Evolutionary conservation across 2,329 filamentous ascomycete species (phyloP), one percentile per base, ranked within the genome.

Genomic region (Cryphonectria radicalis): DNA sequence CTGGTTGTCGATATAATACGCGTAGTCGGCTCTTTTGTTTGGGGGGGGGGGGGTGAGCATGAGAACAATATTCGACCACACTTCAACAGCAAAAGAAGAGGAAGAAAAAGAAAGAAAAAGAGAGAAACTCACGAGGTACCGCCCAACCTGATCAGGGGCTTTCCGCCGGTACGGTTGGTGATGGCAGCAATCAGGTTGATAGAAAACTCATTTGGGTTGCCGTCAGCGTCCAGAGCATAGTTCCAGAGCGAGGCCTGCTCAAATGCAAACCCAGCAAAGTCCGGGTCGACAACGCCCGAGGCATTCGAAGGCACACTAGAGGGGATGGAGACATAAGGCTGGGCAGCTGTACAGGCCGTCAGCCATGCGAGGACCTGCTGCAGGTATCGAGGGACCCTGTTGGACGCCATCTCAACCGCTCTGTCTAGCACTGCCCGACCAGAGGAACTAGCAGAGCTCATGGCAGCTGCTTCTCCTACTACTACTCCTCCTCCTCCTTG

Each of bases 91-190:
- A 8, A 46, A 22, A 19, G 22, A n/a, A 19, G 10, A 22, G 10
- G 19, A 50, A 14, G 19, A 5, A 19, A 4, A 19, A 19, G 14
- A 11, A 14, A 14, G 6, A n/a, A 22, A 11, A 17, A 13, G 14
- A 67, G 2, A 1, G 19, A 42, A 14, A 57, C 63, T 32, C 53
- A 73, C 71, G 69, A 71, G 22, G 80, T 80, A 11, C 80, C 80
- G 17, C 80, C 80, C 3, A 82, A 73, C 17, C 80, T 75, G 53
- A 81, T 82, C 63, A 79, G 77, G 4, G 80, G 78, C 43, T 75
- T 76, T 1, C 80, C 80, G 3, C 78, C 78, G 0, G 79, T 82
- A 37, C 80, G 77, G 8, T 76, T 77, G 62, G 78, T 80, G 64
- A 81, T 76, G 25, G 74, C 75, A 22, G 78, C 70, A 59, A 82